Percentiles rank a stretch among this genome's conserved stretches.
Conservation (phyloP, 1,284 basidiomycete species). For the Apiotrichum laibachii region DNA sequence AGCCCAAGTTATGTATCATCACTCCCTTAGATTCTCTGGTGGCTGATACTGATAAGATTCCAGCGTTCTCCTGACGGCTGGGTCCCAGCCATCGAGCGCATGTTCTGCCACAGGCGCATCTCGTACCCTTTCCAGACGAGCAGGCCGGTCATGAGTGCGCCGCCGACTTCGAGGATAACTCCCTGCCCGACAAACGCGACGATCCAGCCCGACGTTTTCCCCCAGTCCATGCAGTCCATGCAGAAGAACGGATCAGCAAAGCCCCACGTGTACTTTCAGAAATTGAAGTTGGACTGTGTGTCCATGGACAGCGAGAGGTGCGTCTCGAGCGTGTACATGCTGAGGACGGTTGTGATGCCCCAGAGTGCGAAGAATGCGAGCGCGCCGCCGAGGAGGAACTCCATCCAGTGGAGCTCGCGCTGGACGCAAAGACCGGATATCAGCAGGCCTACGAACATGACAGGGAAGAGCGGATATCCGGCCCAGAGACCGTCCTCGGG, state of each 20-base stretch:
- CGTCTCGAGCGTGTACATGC: constrained; percentile 45
- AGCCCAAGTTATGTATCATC: too few species aligned
- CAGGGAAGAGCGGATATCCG: constrained; percentile 17
- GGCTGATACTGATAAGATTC: too few species aligned
- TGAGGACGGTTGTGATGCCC: constrained; percentile 30
- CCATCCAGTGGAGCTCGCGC: constrained; percentile 42
- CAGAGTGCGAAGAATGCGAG: constrained; percentile 42
- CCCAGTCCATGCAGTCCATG: constrained; percentile 42
- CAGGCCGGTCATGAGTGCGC: constrained; percentile 19
- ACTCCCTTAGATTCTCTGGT: too few species aligned
- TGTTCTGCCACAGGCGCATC: constrained; percentile 28
- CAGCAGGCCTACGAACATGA: constrained; percentile 40
- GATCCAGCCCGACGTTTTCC: constrained; percentile 28
- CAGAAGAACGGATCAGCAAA: constrained; percentile 48
- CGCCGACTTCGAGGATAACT: constrained; percentile 29
- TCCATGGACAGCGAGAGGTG: constrained; percentile 40
- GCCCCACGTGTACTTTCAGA: constrained; percentile 49
- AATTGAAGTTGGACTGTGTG: constrained; percentile 48
- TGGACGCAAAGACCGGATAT: constrained; percentile 41
- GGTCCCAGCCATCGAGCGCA: constrained; percentile 17
- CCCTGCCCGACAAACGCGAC: constrained; percentile 38
- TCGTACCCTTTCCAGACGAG: constrained; percentile 37
- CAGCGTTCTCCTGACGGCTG: too few species aligned
- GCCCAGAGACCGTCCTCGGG: constrained; percentile 50
- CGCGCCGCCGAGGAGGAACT: constrained; percentile 41